Conservation (phyloP, 2,329 filamentous ascomycete genomes). For the Zasmidium cellare region DNA sequence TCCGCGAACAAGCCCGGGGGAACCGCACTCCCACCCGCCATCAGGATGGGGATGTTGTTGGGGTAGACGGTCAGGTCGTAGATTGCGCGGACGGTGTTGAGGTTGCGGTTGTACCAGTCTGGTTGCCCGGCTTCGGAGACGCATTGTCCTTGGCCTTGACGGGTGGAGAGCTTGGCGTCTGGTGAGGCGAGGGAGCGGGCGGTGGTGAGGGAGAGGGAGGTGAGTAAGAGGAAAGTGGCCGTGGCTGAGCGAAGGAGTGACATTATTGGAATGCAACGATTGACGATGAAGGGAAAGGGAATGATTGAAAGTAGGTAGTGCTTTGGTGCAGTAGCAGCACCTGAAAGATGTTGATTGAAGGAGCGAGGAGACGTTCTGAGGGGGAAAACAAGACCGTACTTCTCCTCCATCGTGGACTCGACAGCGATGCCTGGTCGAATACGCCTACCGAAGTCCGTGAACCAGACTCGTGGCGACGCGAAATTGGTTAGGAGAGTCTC, state of each 20-base stretch:
- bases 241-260: not conserved
- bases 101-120: slow-evolving; percentile 7
- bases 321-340: not conserved
- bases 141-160: not conserved
- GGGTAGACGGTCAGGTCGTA: slow-evolving; percentile 12
- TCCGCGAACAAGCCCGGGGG: slow-evolving; percentile 42
- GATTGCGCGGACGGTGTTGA: slow-evolving; percentile 7
- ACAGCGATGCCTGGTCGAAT: no score
- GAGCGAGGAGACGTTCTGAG: not conserved
- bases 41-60: slow-evolving; percentile 8
- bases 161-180: not conserved
- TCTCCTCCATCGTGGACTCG: no score
- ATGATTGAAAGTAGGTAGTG: not conserved
- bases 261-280: not conserved
- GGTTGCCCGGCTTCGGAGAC: not conserved
- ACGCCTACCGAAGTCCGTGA: no score
- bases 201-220: not conserved
- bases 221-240: not conserved
- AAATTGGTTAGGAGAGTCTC: no score
- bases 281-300: not conserved
- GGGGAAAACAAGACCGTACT: not conserved
- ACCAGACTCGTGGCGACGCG: no score
- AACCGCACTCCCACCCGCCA: slow-evolving; percentile 36
- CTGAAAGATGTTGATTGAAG: not conserved
- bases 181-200: not conserved